A percentile compares a stretch with the other conserved stretches of the same genome.
Evolutionary conservation across 192 early-diverging fungal species (phyloP).

Genomic region (Phlyctochytrium bullatum): DNA sequence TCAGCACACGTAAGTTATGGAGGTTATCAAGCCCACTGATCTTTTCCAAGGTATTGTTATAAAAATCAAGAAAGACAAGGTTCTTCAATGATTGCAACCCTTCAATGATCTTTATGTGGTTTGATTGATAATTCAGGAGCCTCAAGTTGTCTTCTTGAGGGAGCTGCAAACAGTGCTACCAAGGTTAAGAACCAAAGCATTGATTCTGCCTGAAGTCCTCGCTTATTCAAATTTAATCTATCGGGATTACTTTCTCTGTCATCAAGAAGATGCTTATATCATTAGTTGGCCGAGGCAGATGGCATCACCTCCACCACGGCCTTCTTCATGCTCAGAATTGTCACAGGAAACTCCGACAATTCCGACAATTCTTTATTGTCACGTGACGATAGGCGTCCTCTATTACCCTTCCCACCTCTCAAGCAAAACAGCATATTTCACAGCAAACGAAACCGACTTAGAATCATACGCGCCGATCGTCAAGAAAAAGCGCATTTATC

Average conservation of each 20-base stretch:
- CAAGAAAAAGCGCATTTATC: too few species aligned
- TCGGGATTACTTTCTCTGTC: conserved; percentile 17
- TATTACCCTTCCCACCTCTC: too few species aligned
- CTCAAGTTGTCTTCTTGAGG: conserved; percentile 37
- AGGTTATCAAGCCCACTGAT: conserved; percentile 38
- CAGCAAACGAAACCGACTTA: too few species aligned
- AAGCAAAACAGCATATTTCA: too few species aligned
- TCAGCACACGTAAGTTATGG: conserved; percentile 45
- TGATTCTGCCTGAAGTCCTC: conserved; percentile 27
- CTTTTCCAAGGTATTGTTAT: conserved; percentile 40
- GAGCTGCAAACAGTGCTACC: conserved; percentile 26
- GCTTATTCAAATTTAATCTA: conserved; percentile 34
- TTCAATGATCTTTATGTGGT: conserved; percentile 45
- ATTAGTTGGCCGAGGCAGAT: too few species aligned
- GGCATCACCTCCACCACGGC: too few species aligned
- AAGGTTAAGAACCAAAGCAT: not conserved
- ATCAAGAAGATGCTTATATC: conserved; percentile 5
- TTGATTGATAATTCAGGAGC: conserved; percentile 53
- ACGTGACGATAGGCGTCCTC: too few species aligned
- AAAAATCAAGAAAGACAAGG: conserved; percentile 54
- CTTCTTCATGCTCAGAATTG: too few species aligned
- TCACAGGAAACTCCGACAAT: too few species aligned
- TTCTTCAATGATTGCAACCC: conserved; percentile 37
- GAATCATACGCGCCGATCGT: too few species aligned
- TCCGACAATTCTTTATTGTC: too few species aligned